phyloP scores from a whole-genome alignment of 1,284 basidiomycete species.

The Apiotrichum gracile region DNA sequence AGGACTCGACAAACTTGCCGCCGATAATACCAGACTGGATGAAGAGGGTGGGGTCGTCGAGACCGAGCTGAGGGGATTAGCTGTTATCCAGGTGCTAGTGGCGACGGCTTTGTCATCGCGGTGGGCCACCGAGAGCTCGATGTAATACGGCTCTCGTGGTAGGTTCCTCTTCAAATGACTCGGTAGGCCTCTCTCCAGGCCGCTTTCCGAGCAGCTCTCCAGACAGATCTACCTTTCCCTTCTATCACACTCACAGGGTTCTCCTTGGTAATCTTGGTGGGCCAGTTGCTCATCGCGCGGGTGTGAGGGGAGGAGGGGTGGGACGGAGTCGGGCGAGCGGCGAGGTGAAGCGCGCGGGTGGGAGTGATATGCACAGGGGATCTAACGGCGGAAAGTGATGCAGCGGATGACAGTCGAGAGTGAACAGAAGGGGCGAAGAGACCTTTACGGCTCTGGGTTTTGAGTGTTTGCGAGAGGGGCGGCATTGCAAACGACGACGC shows the following conservation, averaged over 20 bases:
- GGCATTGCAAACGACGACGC: neutral
- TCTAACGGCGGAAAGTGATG: neutral
- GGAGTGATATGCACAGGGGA: no score
- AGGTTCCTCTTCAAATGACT: no score
- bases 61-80: constrained; percentile 35
- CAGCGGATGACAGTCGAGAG: neutral
- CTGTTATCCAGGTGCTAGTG: neutral
- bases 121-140: neutral
- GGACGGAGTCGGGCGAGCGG: neutral
- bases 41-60: constrained; percentile 69
- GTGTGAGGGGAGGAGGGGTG: neutral
- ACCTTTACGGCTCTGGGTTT: neutral
- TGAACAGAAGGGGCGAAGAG: neutral
- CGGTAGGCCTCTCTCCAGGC: no score
- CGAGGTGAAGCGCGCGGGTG: neutral
- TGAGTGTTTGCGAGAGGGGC: neutral
- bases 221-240: neutral
- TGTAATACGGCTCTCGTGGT: no score
- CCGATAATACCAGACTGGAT: constrained; percentile 70
- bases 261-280: constrained; percentile 33
- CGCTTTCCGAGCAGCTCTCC: no score
- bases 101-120: neutral
- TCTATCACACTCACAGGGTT: constrained; percentile 25
- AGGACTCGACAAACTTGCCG: constrained; percentile 76
- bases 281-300: constrained; percentile 35